phyloP scores from a whole-genome alignment of 805 yeast genomes.

The Candida sakaeoensis region DNA sequence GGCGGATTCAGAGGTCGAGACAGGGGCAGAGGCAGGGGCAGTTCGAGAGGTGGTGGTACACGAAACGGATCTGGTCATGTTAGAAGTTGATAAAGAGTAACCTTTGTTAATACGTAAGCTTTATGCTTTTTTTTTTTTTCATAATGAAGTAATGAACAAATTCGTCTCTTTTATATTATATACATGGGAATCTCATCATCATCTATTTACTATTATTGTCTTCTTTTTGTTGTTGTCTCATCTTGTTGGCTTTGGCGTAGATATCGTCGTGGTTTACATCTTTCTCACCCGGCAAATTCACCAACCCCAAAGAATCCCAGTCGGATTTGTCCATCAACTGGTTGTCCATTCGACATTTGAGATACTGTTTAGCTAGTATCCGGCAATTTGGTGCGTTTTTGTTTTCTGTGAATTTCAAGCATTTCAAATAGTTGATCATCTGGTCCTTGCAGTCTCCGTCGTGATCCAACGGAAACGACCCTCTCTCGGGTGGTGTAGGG shows the following conservation, averaged over 20 bases:
- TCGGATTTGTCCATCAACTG: conserved; percentile 39
- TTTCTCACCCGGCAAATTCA: conserved; percentile 37
- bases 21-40: conserved; percentile 14
- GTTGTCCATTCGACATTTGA: conserved; percentile 86
- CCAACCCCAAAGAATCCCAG: conserved; percentile 43
- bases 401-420: conserved; percentile 74
- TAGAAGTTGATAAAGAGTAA: too few relatives aligned
- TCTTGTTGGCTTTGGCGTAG: conserved; percentile 3
- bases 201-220: neutral
- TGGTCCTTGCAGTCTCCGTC: conserved; percentile 71
- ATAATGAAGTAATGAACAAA: neutral
- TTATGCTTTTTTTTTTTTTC: too few relatives aligned
- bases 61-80: too few relatives aligned
- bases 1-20: conserved; percentile 14
- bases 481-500: conserved; percentile 95
- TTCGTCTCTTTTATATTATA: neutral
- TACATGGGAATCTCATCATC: neutral
- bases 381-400: conserved; percentile 92
- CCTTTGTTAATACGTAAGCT: too few relatives aligned
- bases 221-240: neutral
- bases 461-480: conserved; percentile 94
- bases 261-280: conserved; percentile 8
- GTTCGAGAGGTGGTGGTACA: conserved; percentile 10
- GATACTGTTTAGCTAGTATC: conserved; percentile 71
- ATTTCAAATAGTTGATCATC: conserved; percentile 72